Evolutionary conservation across 495 filamentous ascomycete genomes (phyloP), one percentile per base, ranked within the genome.

Genomic region (Annulohypoxylon bovei): DNA sequence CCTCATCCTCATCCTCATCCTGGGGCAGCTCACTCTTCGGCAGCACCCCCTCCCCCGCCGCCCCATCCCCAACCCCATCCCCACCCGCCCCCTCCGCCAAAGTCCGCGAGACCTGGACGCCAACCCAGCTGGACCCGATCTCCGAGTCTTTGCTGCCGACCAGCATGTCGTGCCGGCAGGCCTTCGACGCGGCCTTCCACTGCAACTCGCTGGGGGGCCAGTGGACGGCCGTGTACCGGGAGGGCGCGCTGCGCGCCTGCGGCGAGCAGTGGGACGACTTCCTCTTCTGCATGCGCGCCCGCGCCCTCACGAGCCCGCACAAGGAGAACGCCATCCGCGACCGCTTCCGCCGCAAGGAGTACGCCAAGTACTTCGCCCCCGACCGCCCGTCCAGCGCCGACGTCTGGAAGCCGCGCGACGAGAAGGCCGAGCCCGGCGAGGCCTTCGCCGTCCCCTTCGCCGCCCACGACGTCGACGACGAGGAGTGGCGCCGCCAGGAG

Each of bases 101-200:
- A 28, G 16, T 22, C 32, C 49, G 22, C 49, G 22, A 49, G n/a
- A 52, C 47, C 47, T 52, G 27, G 25, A 52, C 47, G 2, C 49
- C 27, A 0, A 52, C n/a, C 50, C 75, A 40, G 67, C 80, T 65
- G 49, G 74, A 65, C 77, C 81, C 68, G 74, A 76, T 80, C 72
- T 81, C 77, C 76, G 87, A 90, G 35, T 86, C 89, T 65, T 84
- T 91, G 60, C 92, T 94, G 68, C 90, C 92, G 1, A 88, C 87
- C 40, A 89, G 81, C 65, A 93, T 98, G 89, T 95, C 91, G 76
- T 99, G 95, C 84, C 89, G 92, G 60, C 81, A 88, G 53, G 90
- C 93, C 75, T 99, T 99, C 85, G 95, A 99, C 84, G 85, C 87
- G 55, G 94, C 96, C 55, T 98, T 92, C 86, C 93, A 97, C 87